Conservation (phyloP, 2,329 filamentous ascomycete species). For the Nigrograna mackinnonii region DNA sequence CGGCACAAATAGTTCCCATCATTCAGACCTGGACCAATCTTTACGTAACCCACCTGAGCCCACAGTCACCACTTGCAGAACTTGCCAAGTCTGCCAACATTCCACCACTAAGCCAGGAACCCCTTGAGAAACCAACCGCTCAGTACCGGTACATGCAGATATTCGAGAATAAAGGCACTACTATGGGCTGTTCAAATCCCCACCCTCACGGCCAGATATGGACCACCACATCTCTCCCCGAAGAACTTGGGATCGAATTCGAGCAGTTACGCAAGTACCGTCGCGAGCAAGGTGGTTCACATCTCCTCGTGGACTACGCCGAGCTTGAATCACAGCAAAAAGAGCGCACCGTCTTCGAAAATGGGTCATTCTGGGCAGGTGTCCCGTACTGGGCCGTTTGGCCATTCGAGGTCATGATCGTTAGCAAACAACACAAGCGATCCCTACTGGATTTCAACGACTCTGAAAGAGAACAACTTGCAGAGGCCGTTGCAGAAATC, state of each 20-base stretch:
- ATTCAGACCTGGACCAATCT: conserved; percentile 91
- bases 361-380: conserved; percentile 79
- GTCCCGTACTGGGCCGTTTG: conserved; percentile 98
- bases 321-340: conserved; percentile 78
- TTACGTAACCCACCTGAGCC: conserved; percentile 79
- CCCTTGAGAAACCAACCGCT: conserved; percentile 60
- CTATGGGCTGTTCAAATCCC: conserved; percentile 98
- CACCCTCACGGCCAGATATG: conserved; percentile 97
- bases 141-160: conserved; percentile 98
- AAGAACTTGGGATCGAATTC: conserved; percentile 83
- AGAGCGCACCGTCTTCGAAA: conserved; percentile 88
- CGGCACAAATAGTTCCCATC: conserved; percentile 76
- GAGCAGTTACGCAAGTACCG: conserved; percentile 79
- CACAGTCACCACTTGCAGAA: conserved; percentile 65
- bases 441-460: conserved; percentile 80
- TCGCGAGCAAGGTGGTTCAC: conserved; percentile 69
- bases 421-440: conserved; percentile 82
- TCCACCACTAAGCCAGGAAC: conserved; percentile 50
- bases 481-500: conserved; percentile 84
- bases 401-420: conserved; percentile 94
- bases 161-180: conserved; percentile 97
- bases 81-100: conserved; percentile 50
- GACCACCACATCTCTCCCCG: conserved; percentile 88
- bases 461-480: conserved; percentile 72
- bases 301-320: conserved; percentile 86